Evolutionary conservation across 495 filamentous ascomycete species (phyloP).

Genomic region (Penicillium atrosanguineum): DNA sequence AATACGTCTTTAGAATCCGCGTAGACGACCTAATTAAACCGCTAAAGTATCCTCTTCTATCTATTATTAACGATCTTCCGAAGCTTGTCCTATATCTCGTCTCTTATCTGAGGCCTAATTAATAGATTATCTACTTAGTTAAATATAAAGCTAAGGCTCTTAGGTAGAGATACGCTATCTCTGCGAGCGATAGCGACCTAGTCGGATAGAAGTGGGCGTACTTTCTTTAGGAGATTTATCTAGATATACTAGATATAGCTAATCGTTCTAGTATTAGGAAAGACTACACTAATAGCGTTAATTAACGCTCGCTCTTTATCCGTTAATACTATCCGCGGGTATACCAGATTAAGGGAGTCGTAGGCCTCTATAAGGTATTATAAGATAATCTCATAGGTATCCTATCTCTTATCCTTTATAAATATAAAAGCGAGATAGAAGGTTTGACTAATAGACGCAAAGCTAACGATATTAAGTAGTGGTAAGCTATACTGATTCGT

Average conservation of each 20-base stretch:
- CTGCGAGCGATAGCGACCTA: not conserved
- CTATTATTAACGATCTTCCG: too few relatives aligned
- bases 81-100: too few relatives aligned
- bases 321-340: not conserved
- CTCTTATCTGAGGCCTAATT: too few relatives aligned
- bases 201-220: not conserved
- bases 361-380: not conserved
- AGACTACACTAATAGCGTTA: not conserved
- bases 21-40: too few relatives aligned
- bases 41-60: too few relatives aligned
- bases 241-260: constrained; percentile 2
- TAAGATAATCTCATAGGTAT: not conserved
- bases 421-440: constrained; percentile 16
- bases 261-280: not conserved
- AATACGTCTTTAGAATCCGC: too few relatives aligned
- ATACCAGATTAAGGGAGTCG: not conserved
- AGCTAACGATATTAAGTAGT: constrained; percentile 16
- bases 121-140: too few relatives aligned
- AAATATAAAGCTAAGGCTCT: too few relatives aligned
- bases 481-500: constrained; percentile 19
- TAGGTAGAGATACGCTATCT: too few relatives aligned
- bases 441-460: constrained; percentile 1
- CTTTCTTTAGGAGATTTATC: constrained; percentile 1
- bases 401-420: not conserved
- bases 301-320: constrained; percentile 4